These are phyloP conservation scores for Rhizomucor pusillus DNA, from an alignment of 371 early-diverging fungal species.

Conservation along the genomic window DNA sequence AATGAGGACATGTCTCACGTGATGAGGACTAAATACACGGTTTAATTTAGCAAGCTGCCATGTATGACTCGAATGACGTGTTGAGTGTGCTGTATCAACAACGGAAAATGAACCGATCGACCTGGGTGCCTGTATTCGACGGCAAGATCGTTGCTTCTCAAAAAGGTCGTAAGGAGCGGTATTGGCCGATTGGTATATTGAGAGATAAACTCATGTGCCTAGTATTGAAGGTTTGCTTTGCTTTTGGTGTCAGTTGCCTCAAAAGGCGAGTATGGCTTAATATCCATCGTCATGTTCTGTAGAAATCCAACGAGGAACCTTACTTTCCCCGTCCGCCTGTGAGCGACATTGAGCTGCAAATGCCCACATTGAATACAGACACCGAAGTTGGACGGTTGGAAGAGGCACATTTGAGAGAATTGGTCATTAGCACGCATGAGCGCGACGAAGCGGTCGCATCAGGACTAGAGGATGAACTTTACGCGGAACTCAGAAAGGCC, in stretches of 20 bases:
- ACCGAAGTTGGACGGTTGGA: constrained; percentile 56
- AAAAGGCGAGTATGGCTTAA: neutral
- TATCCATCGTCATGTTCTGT: neutral
- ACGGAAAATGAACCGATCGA: constrained; percentile 55
- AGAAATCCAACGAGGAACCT: constrained; percentile 55
- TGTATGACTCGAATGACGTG: constrained; percentile 69
- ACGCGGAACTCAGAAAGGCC: constrained; percentile 35
- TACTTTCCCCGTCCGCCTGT: constrained; percentile 74
- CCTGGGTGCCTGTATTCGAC: constrained; percentile 80
- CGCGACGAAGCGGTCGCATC: constrained; percentile 51
- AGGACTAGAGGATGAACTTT: constrained; percentile 33
- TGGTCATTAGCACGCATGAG: constrained; percentile 46
- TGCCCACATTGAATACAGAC: constrained; percentile 67
- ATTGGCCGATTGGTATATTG: constrained; percentile 79
- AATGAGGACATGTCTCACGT: neutral
- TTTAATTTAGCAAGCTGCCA: constrained; percentile 50
- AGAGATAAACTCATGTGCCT: constrained; percentile 63
- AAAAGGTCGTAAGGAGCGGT: constrained; percentile 38
- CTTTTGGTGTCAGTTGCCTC: neutral
- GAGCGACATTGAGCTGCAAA: constrained; percentile 65
- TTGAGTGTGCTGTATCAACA: constrained; percentile 59
- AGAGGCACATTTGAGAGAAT: constrained; percentile 49
- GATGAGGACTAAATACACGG: neutral
- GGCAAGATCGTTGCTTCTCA: constrained; percentile 27
- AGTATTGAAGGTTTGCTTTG: constrained; percentile 52